phyloP scores from a whole-genome alignment of 2,329 filamentous ascomycete species.

The Colletotrichum zoysiae region DNA sequence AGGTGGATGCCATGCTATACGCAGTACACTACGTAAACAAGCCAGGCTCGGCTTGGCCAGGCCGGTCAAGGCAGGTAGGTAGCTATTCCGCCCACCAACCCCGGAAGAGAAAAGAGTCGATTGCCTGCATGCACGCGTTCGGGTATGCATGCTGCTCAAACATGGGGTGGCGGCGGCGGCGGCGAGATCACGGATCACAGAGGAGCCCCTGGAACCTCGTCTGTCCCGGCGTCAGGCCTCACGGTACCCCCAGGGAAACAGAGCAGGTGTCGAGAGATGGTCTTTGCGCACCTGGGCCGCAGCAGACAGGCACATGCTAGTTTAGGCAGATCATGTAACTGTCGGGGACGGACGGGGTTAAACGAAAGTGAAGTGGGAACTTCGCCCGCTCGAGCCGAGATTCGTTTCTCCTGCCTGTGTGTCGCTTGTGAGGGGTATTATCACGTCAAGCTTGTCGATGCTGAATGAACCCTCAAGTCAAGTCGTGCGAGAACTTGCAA shows the following conservation, averaged over 20 bases:
- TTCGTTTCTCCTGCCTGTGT: slow-evolving; percentile 14
- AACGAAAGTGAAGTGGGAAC: slow-evolving; percentile 36
- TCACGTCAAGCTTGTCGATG: slow-evolving; percentile 22
- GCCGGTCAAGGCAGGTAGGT: slow-evolving; percentile 1
- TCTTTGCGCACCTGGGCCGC: slow-evolving; percentile 38
- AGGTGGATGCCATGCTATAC: slow-evolving; percentile 25
- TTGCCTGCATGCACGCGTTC: slow-evolving; percentile 39
- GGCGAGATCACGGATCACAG: slow-evolving; percentile 39
- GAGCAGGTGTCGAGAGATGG: slow-evolving; percentile 41
- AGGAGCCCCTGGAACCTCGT: slow-evolving; percentile 24
- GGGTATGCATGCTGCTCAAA: slow-evolving; percentile 41
- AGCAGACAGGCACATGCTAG: slow-evolving; percentile 32
- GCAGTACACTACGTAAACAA: slow-evolving; percentile 16
- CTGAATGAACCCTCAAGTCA: slow-evolving; percentile 24
- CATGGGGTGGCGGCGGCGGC: slow-evolving; percentile 34
- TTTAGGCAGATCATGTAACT: slow-evolving; percentile 38
- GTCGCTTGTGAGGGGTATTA: slow-evolving; percentile 22
- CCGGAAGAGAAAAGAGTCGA: slow-evolving; percentile 31
- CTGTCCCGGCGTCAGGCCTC: not conserved
- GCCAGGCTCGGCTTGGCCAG: slow-evolving; percentile 25
- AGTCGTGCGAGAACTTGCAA: slow-evolving; percentile 22
- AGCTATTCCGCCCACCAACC: slow-evolving; percentile 4
- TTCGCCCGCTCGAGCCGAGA: slow-evolving; percentile 20
- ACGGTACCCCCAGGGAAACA: slow-evolving; percentile 23
- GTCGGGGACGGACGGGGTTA: slow-evolving; percentile 32